Evolutionary conservation across 495 filamentous ascomycete genomes (phyloP).

Genomic region (Talaromyces trachyspermus): DNA sequence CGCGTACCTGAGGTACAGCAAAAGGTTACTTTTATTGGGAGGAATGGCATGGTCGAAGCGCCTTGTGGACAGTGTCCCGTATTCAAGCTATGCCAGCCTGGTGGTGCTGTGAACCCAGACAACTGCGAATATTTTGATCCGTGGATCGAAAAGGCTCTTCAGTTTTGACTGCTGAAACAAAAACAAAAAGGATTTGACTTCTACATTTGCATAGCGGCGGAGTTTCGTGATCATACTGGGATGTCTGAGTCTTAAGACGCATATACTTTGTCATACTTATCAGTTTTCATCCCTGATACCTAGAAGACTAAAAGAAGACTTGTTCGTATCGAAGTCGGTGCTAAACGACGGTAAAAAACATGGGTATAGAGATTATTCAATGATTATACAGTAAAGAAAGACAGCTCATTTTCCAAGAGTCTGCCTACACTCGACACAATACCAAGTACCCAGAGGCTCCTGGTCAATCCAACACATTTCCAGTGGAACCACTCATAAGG

Average conservation of each 20-base stretch:
- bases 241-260: too few relatives aligned
- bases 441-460: slow-evolving; percentile 91
- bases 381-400: background rate
- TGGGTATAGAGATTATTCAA: background rate
- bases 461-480: slow-evolving; percentile 83
- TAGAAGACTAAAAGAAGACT: too few relatives aligned
- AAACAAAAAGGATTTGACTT: background rate
- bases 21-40: slow-evolving; percentile 22
- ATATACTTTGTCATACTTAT: too few relatives aligned
- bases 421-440: slow-evolving; percentile 73
- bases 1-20: slow-evolving; percentile 23
- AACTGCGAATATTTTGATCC: slow-evolving; percentile 86
- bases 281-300: too few relatives aligned
- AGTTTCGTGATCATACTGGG: too few relatives aligned
- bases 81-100: slow-evolving; percentile 84
- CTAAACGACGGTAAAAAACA: too few relatives aligned
- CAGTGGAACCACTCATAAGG: slow-evolving; percentile 98
- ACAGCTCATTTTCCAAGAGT: slow-evolving; percentile 41
- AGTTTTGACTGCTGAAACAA: slow-evolving; percentile 18
- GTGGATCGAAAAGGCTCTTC: slow-evolving; percentile 54
- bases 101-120: slow-evolving; percentile 77
- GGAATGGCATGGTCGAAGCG: slow-evolving; percentile 72
- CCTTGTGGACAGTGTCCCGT: slow-evolving; percentile 92
- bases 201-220: slow-evolving; percentile 32
- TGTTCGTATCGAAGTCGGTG: too few relatives aligned